Evolutionary conservation across 345 rosid species (phyloP), one percentile per base, ranked within the genome.

Genomic region (Cardamine occulta): DNA sequence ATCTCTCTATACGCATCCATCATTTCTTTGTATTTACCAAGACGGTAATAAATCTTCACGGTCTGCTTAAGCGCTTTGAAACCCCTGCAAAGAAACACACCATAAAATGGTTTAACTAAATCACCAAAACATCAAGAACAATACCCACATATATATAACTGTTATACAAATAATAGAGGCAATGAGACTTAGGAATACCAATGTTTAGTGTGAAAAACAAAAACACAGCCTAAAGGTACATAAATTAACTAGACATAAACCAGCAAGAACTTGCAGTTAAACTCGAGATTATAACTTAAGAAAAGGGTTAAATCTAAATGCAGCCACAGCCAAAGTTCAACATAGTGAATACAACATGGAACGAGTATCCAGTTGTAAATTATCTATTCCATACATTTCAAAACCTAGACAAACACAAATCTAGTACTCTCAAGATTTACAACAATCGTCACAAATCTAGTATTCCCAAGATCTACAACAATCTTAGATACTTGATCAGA

Each of bases 31-130:
- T 87, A 88, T 82, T 79, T 91, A 77, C 88, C 94, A 57, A 93
- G 80, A 17, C 98, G 95, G 81, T 96, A 93, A 70, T 96, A 96
- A 57, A 96, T 90, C 87, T 96, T 96, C 44, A 93, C 99, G 0
- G 97, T 93, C 85, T 96, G 99, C 85, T 96, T 96, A 14, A 96
- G 86, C 52, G 99, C 89, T 82, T 96, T 96, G 81, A 96, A 96
- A 29, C 98, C 99, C 99, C 99, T 96, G 80, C 56, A 26, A 79
- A 67, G 42, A 75, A 53, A 72, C 35, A 74, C 35, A 13, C 47
- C 59, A 72, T 29, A 28, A 37, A 60, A 19, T 19, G 42, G 15
- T 47, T 68, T 23, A 59, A 58, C 34, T 44, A 57, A 2, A 32
- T 61, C 13, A 60, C 64, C 64, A 40, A 68, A 68, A 68, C 44